Evolutionary conservation across 1,284 basidiomycete species (phyloP).

Genomic region (Puccinia polysora): DNA sequence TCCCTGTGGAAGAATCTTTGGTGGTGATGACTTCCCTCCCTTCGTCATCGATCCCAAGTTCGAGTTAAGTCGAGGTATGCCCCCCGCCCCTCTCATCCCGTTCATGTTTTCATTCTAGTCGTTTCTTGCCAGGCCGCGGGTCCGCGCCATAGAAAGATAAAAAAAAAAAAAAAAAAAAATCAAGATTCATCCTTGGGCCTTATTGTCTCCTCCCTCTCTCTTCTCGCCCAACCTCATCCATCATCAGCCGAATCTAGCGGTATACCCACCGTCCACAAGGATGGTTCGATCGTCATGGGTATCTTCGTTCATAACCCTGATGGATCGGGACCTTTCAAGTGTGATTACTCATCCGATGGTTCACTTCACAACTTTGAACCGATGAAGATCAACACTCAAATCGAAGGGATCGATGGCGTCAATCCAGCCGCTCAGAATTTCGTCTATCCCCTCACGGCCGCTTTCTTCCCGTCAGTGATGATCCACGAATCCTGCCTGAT

Average conservation of each 20-base stretch:
- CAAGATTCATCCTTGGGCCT: no score
- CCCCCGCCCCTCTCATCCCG: neutral
- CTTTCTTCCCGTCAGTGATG: constrained; percentile 27
- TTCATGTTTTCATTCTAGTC: neutral
- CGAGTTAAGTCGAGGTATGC: constrained; percentile 31
- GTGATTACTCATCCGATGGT: constrained; percentile 37
- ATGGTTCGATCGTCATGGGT: constrained; percentile 30
- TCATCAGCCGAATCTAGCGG: constrained; percentile 25
- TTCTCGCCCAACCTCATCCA: neutral
- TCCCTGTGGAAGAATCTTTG: constrained; percentile 37
- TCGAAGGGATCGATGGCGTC: constrained; percentile 37
- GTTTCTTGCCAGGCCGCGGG: no score
- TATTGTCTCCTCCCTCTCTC: neutral
- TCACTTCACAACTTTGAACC: constrained; percentile 23
- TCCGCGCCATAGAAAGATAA: no score
- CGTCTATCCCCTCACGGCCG: constrained; percentile 35
- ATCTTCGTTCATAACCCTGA: constrained; percentile 41
- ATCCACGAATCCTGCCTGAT: neutral
- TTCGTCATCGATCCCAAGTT: constrained; percentile 31
- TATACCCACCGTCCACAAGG: constrained; percentile 14
- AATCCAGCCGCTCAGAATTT: constrained; percentile 36
- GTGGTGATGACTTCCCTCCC: constrained; percentile 29
- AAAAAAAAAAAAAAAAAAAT: no score
- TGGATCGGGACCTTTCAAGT: constrained; percentile 39
- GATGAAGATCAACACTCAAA: constrained; percentile 37